phyloP scores from a whole-genome alignment of 2,329 filamentous ascomycete species.

The Alternaria tenuissima region DNA sequence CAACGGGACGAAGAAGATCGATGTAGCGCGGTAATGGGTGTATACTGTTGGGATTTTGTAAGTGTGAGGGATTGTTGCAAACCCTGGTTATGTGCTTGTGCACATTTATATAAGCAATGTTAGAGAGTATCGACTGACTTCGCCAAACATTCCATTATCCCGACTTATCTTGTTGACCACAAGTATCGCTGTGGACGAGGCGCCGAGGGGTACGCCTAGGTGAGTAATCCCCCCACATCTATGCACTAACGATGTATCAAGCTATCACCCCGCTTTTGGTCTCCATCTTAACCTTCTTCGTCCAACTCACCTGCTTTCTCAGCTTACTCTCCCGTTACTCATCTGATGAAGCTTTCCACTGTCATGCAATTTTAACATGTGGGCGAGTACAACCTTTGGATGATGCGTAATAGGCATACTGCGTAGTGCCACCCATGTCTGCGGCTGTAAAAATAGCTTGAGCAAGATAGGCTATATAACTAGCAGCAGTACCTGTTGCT shows the following conservation, averaged over 20 bases:
- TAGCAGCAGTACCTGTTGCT: no score
- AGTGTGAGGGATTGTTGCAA: neutral
- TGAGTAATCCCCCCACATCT: slow-evolving; percentile 8
- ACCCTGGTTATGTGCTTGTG: neutral
- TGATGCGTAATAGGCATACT: no score
- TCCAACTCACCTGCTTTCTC: neutral
- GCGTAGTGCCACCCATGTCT: neutral
- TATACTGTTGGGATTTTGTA: neutral
- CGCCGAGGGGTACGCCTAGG: neutral
- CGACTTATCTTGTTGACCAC: neutral
- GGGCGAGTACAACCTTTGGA: no score
- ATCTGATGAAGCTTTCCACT: neutral
- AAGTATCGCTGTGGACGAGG: neutral
- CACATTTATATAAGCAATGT: neutral
- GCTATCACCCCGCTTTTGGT: neutral
- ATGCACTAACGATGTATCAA: neutral
- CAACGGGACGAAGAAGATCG: neutral
- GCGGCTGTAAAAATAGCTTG: no score
- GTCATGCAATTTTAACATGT: no score
- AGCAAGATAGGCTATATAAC: no score
- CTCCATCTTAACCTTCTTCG: neutral
- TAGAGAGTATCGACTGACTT: neutral
- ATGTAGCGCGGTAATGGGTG: neutral
- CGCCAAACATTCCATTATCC: neutral
- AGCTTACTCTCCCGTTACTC: neutral